Conservation (phyloP, 139 green algal genomes). For the Zygnema circumcarinatum region DNA sequence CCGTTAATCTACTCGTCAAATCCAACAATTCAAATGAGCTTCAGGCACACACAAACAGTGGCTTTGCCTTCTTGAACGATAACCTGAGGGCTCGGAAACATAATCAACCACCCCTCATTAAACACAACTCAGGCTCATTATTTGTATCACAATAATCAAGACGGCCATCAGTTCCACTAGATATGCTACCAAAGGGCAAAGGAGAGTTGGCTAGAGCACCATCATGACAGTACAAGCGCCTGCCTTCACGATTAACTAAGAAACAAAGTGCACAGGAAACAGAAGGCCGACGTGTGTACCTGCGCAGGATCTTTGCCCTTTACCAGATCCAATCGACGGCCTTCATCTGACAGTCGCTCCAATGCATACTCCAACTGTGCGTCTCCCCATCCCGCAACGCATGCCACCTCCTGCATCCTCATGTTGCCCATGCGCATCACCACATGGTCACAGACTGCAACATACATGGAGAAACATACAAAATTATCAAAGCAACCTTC, state of each 20-base stretch:
- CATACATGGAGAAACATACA: too few species aligned
- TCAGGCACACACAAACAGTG: too few species aligned
- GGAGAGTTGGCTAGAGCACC: too few species aligned
- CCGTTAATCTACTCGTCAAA: not conserved
- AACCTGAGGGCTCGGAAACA: too few species aligned
- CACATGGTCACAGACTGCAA: too few species aligned
- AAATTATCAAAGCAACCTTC: too few species aligned
- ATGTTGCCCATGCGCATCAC: not conserved
- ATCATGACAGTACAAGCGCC: too few species aligned
- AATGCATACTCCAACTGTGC: constrained; percentile 44
- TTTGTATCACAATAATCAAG: not conserved
- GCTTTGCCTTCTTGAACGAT: too few species aligned
- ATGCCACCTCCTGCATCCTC: constrained; percentile 54
- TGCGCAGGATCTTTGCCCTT: constrained; percentile 60
- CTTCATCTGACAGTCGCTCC: constrained; percentile 53
- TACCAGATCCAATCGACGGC: constrained; percentile 29
- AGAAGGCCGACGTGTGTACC: too few species aligned
- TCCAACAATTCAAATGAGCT: not conserved
- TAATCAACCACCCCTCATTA: too few species aligned
- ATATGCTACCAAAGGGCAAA: not conserved
- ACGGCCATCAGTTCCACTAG: not conserved
- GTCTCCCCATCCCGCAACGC: constrained; percentile 48
- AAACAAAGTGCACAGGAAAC: too few species aligned
- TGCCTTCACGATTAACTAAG: too few species aligned
- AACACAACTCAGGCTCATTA: not conserved